Evolutionary conservation across 2,329 filamentous ascomycete genomes (phyloP), one percentile per base, ranked within the genome.

Genomic region (Neurospora sp.): DNA sequence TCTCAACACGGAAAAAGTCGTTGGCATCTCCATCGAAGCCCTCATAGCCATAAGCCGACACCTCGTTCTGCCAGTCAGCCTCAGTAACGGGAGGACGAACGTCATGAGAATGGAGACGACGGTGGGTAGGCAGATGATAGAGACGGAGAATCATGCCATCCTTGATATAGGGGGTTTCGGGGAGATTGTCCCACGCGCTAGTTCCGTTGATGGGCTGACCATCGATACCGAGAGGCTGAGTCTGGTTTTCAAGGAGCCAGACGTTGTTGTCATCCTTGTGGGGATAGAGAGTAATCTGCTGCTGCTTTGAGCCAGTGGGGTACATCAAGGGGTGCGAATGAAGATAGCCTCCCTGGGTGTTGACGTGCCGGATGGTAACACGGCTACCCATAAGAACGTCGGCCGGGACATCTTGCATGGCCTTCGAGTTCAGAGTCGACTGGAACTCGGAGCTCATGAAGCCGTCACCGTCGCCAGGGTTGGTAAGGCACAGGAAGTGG

Each of bases 401-500:
- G 38, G 92, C 96, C 1, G 96, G 91, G 5, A 97, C 93, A 80
- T 97, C 93, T 78, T 93, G 90, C 96, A 99, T 99, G 68, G 88
- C 90, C 85, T 98, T 99, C 77, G 89, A 94, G 83, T 98, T 99
- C 74, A 99, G 85, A 2, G 96, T 98, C 39, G 96, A 92, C 83
- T 99, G 96, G 84, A 99, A 99, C 79, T 99, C 96, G 69, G 95
- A 97, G 78, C 94, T 97, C 96, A 99, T 99, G 85, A 99, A 99
- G 69, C 96, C 96, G 80, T 99, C 96, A 69, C 96, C 96, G 68
- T 99, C 96, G 71, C 96, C 96, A 37, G 96, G 96, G 82, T 99
- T 99, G 71, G 91, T 88, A 57, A 99, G 87, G 84, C 92, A 96
- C 75, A 94, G 75, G 82, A 99, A 99, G 84, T 99, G 96, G 76